Evolutionary conservation across 257 asterid genomes (phyloP), one percentile per base, ranked within the genome.

Genomic region (Leonotis leonurus): DNA sequence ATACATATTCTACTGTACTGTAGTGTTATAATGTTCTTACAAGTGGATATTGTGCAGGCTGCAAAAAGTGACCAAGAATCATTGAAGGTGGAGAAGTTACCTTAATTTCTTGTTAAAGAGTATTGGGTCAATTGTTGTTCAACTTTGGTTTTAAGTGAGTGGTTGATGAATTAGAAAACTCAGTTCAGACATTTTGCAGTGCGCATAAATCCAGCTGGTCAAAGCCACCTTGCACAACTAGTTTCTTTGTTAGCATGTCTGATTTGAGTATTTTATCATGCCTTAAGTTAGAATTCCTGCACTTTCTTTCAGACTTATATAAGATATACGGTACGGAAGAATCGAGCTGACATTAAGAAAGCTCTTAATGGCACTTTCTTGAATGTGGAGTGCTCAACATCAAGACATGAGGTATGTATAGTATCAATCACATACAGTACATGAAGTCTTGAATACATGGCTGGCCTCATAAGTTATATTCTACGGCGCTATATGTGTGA

Each of bases 341-440:
- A 87, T 79, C 88, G 94, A 40, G 78, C 89, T 62, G 83, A 77
- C 75, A 51, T 86, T 3, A 84, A 80, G 76, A 82, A 69, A 81
- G 92, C 85, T 71, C 82, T 89, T 73, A 84, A 76, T 61, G 59
- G 69, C 67, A 78, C 82, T 20, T 78, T 89, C 29, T 73, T 68
- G 74, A 67, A 70, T 60, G 77, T 77, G 40, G 86, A 79, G 30
- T 78, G 73, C 80, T 52, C 86, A 40, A 69, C 73, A 56, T 39
- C 68, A 52, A 65, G 62, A 59, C 33, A 65, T 63, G 81, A 87
- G 97, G 97, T 89, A 67, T 48, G 71, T 67, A 27, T 68, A 1
- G 57, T n/a, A 11, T 27, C 45, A 8, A 8, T 33, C 29, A 24
- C 25, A 10, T 60, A 43, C 49, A 62, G n/a, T n/a, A n/a, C n/a